phyloP scores from a whole-genome alignment of 768 basidiomycete species.

The Amanita muscaria region DNA sequence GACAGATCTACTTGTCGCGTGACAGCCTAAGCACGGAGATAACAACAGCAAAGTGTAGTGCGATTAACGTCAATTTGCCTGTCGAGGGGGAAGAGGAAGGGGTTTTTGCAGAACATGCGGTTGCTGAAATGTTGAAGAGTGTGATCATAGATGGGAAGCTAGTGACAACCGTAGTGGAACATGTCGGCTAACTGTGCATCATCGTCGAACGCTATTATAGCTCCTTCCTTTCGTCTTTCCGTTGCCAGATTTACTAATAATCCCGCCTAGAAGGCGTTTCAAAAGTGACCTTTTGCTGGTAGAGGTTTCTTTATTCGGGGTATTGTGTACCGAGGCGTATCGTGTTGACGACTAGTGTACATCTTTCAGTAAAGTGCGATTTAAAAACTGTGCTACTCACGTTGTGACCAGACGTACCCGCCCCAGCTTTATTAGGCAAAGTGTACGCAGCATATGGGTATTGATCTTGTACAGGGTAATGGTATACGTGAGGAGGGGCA shows the following conservation, averaged over 20 bases:
- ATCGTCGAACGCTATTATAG: not conserved
- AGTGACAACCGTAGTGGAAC: constrained; percentile 85
- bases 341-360: too few species aligned
- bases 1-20: constrained; percentile 88
- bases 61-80: constrained; percentile 85
- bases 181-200: constrained; percentile 40
- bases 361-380: too few species aligned
- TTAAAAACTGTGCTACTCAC: not conserved
- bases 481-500: not conserved
- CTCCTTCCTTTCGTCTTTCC: not conserved
- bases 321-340: too few species aligned
- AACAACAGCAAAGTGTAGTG: constrained; percentile 88
- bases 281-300: constrained; percentile 1
- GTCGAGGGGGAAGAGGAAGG: constrained; percentile 87
- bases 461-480: constrained; percentile 1
- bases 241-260: not conserved
- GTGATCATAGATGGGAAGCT: constrained; percentile 74
- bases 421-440: not conserved
- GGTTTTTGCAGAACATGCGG: constrained; percentile 77
- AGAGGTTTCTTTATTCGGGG: not conserved
- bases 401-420: not conserved
- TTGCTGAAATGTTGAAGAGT: constrained; percentile 96
- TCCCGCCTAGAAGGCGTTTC: constrained; percentile 1
- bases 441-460: not conserved
- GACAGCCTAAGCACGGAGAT: constrained; percentile 73